phyloP scores from a whole-genome alignment of 1,284 basidiomycete species.

The Cutaneotrichosporon daszewskae region DNA sequence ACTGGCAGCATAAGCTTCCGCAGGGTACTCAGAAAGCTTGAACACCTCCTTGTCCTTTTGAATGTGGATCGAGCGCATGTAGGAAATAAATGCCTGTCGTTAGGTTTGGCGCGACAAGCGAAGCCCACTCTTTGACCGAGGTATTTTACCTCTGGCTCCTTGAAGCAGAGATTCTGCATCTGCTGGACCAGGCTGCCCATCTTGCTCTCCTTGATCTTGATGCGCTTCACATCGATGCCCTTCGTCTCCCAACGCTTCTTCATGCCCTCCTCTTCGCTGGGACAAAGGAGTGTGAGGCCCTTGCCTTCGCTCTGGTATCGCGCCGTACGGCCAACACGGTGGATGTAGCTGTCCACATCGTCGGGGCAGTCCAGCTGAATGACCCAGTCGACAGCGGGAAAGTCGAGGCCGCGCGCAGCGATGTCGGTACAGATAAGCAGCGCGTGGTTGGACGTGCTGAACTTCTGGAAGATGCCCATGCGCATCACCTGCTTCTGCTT shows the following conservation, averaged over 20 bases:
- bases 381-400: constrained; percentile 96
- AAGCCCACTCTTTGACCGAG: constrained; percentile 77
- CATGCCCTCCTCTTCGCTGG: constrained; percentile 92
- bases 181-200: constrained; percentile 79
- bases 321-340: constrained; percentile 92
- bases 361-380: constrained; percentile 96
- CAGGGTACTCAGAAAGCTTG: constrained; percentile 74
- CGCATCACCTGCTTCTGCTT: constrained; percentile 94
- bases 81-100: constrained; percentile 85
- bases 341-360: constrained; percentile 97
- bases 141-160: constrained; percentile 96
- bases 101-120: background rate
- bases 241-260: constrained; percentile 64
- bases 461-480: constrained; percentile 72
- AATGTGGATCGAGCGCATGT: constrained; percentile 84
- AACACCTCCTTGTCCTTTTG: constrained; percentile 94
- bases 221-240: constrained; percentile 68
- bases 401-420: constrained; percentile 93
- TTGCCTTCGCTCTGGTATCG: constrained; percentile 88
- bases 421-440: constrained; percentile 94
- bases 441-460: constrained; percentile 70
- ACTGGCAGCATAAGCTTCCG: constrained; percentile 78
- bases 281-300: constrained; percentile 72
- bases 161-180: constrained; percentile 87
- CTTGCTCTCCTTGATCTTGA: constrained; percentile 84